These are phyloP conservation scores for Pythium vanterpoolii DNA, from an alignment of 352 stramenopile species.

Conservation along the genomic window DNA sequence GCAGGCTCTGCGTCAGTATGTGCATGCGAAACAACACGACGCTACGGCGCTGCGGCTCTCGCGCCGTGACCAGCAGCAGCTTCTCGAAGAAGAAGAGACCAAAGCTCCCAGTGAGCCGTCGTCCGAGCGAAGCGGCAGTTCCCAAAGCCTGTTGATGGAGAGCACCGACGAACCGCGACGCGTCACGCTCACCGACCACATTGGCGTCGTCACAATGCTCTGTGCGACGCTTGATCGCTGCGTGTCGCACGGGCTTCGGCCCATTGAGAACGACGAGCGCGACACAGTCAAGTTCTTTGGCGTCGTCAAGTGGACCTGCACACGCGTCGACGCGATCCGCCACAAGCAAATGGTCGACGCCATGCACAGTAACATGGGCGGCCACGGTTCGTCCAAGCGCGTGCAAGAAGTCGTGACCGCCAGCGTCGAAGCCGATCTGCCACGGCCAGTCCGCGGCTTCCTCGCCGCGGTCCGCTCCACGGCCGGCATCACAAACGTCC, in stretches of 20 bases:
- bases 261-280: slow-evolving; percentile 46
- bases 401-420: slow-evolving; percentile 67
- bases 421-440: slow-evolving; percentile 67
- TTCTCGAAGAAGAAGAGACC: slow-evolving; percentile 19
- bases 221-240: slow-evolving; percentile 75
- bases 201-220: slow-evolving; percentile 65
- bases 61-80: slow-evolving; percentile 12
- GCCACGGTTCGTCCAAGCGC: too few species aligned
- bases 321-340: slow-evolving; percentile 65
- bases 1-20: slow-evolving; percentile 48
- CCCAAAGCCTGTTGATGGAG: slow-evolving; percentile 47
- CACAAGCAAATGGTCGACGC: slow-evolving; percentile 63
- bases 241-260: slow-evolving; percentile 57
- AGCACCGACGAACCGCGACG: slow-evolving; percentile 67
- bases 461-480: slow-evolving; percentile 55
- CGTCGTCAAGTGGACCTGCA: slow-evolving; percentile 84
- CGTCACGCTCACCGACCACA: slow-evolving; percentile 68
- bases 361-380: slow-evolving; percentile 42
- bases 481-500: slow-evolving; percentile 60
- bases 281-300: slow-evolving; percentile 85
- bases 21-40: slow-evolving; percentile 38
- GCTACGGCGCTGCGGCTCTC: slow-evolving; percentile 3
- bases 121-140: not conserved
- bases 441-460: slow-evolving; percentile 64
- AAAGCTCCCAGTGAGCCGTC: slow-evolving; percentile 8